A percentile compares a stretch with the other conserved stretches of the same genome.
phyloP scores from a whole-genome alignment of 1,139 yeast genomes.

The Arxiozyma telluris region DNA sequence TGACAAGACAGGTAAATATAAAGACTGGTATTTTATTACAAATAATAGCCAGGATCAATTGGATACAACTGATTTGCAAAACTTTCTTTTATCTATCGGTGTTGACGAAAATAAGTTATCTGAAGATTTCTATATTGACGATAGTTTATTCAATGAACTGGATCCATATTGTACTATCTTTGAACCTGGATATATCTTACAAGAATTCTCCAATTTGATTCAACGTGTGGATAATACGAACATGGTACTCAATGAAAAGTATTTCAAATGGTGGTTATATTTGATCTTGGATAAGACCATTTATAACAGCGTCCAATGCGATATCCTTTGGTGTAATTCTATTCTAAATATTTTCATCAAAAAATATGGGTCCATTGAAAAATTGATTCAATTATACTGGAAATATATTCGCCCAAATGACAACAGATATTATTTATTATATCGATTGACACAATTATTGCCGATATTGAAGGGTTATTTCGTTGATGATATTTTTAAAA shows the following conservation, averaged over 20 bases:
- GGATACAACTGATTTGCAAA: not conserved
- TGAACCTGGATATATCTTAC: slow-evolving; percentile 19
- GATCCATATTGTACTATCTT: slow-evolving; percentile 17
- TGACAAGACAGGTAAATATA: not conserved
- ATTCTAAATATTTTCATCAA: not conserved
- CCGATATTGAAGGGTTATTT: slow-evolving; percentile 17
- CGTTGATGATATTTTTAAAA: slow-evolving; percentile 10
- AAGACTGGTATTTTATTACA: not conserved
- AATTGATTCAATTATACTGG: not conserved
- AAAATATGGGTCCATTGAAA: not conserved
- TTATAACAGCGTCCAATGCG: slow-evolving; percentile 18
- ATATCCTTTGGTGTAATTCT: slow-evolving; percentile 11
- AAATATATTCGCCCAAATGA: not conserved
- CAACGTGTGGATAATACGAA: not conserved
- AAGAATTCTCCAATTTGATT: not conserved
- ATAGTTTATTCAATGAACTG: slow-evolving; percentile 7
- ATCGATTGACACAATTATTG: slow-evolving; percentile 18
- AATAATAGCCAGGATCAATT: not conserved
- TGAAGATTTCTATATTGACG: not conserved
- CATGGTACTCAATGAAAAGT: not conserved
- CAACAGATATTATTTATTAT: slow-evolving; percentile 19
- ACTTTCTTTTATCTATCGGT: slow-evolving; percentile 4
- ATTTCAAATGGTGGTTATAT: slow-evolving; percentile 12
- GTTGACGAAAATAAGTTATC: not conserved
- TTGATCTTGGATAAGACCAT: slow-evolving; percentile 25